phyloP scores from a whole-genome alignment of 1,139 yeast species.

The Kodamaea alishanica region DNA sequence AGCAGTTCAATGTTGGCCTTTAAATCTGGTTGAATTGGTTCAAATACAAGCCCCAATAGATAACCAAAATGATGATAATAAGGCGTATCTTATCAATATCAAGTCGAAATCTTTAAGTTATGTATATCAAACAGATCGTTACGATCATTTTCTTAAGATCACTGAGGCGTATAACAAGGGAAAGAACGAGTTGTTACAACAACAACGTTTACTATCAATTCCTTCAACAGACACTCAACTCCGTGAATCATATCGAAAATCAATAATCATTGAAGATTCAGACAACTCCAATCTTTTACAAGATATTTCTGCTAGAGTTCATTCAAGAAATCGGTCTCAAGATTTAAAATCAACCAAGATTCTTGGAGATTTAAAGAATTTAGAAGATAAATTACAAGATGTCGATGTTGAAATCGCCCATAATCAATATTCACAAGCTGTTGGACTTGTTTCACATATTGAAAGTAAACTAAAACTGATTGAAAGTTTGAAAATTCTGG shows the following conservation, averaged over 20 bases:
- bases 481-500: constrained; percentile 15
- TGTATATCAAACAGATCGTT: constrained; percentile 63
- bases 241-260: constrained; percentile 40
- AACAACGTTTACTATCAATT: constrained; percentile 37
- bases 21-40: constrained; percentile 57
- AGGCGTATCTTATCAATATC: constrained; percentile 44
- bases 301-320: constrained; percentile 54
- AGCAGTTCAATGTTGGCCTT: constrained; percentile 79
- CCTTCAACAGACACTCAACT: not conserved
- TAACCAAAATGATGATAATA: constrained; percentile 14
- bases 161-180: constrained; percentile 62
- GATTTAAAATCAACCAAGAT: constrained; percentile 30
- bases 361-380: constrained; percentile 44
- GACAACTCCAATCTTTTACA: constrained; percentile 41
- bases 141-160: constrained; percentile 56
- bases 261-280: constrained; percentile 25
- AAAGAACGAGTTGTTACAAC: constrained; percentile 53
- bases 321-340: constrained; percentile 50
- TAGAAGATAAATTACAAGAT: constrained; percentile 64
- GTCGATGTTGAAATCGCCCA: constrained; percentile 65
- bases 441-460: constrained; percentile 46
- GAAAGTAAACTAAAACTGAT: constrained; percentile 29
- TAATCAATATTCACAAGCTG: constrained; percentile 53
- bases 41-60: constrained; percentile 29
- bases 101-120: constrained; percentile 48